Evolutionary conservation across 2,329 filamentous ascomycete genomes (phyloP).

Genomic region (Cladosporium sp.): DNA sequence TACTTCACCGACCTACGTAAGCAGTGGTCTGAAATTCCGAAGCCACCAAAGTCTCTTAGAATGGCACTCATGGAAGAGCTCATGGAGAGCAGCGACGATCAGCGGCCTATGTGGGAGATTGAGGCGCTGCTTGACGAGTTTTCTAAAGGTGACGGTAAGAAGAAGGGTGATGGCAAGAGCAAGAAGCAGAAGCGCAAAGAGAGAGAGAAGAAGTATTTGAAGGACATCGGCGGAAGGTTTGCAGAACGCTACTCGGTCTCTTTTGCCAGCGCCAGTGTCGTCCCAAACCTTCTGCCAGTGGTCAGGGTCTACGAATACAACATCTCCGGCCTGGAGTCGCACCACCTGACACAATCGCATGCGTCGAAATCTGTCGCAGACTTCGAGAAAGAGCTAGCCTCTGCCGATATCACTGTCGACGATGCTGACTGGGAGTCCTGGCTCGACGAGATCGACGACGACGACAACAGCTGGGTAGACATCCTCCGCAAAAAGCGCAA

Average conservation of each 20-base stretch:
- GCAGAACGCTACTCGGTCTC: slow-evolving; percentile 83
- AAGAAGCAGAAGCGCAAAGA: slow-evolving; percentile 55
- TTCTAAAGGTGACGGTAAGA: slow-evolving; percentile 23
- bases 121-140: slow-evolving; percentile 29
- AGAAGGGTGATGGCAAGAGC: slow-evolving; percentile 38
- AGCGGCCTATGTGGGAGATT: slow-evolving; percentile 7
- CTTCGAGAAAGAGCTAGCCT: slow-evolving; percentile 1
- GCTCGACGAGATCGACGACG: slow-evolving; percentile 5
- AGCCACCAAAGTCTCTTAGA: slow-evolving; percentile 40
- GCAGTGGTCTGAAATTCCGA: slow-evolving; percentile 75
- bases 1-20: slow-evolving; percentile 78
- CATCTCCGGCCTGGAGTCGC: slow-evolving; percentile 70
- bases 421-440: slow-evolving; percentile 10
- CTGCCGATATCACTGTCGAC: slow-evolving; percentile 19
- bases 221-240: slow-evolving; percentile 75
- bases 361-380: background rate
- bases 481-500: slow-evolving; percentile 54
- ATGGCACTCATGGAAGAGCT: slow-evolving; percentile 5
- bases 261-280: slow-evolving; percentile 79
- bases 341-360: slow-evolving; percentile 17
- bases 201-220: slow-evolving; percentile 53
- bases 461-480: slow-evolving; percentile 39
- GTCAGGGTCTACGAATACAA: slow-evolving; percentile 87
- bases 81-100: slow-evolving; percentile 11
- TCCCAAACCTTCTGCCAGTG: slow-evolving; percentile 90